Evolutionary conservation across 306 rosid species (phyloP).

Genomic region (Fagus sylvatica): DNA sequence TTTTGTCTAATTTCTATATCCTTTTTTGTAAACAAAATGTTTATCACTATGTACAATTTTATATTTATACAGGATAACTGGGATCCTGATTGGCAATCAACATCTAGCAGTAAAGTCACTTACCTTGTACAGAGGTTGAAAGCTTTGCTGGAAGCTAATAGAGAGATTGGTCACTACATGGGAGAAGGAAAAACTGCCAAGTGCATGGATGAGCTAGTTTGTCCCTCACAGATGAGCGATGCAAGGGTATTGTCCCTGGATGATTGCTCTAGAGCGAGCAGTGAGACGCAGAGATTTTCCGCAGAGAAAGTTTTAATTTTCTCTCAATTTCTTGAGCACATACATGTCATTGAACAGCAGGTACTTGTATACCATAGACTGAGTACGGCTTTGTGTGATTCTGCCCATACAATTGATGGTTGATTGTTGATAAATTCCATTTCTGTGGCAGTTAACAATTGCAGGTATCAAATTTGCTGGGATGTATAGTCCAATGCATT

Average conservation of each 20-base stretch:
- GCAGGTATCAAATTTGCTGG: conserved; percentile 85
- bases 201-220: conserved; percentile 25
- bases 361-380: conserved; percentile 32
- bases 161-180: conserved; percentile 26
- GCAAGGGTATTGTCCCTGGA: conserved; percentile 26
- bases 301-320: conserved; percentile 83
- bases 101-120: conserved; percentile 91
- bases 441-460: conserved; percentile 62
- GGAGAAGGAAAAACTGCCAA: conserved; percentile 28
- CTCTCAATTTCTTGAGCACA: conserved; percentile 98
- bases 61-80: conserved; percentile 74
- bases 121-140: conserved; percentile 71
- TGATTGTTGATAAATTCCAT: conserved; percentile 25
- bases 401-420: conserved; percentile 14
- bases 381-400: conserved; percentile 12
- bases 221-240: conserved; percentile 33
- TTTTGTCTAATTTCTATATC: not conserved
- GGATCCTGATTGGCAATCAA: conserved; percentile 99
- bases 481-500: conserved; percentile 95
- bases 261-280: conserved; percentile 29
- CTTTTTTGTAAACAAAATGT: not conserved
- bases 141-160: conserved; percentile 62
- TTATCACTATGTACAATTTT: conserved; percentile 19
- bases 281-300: conserved; percentile 27
- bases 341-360: conserved; percentile 97